Conservation (phyloP, 495 filamentous ascomycete genomes). For the Beverwykella pulmonaria region DNA sequence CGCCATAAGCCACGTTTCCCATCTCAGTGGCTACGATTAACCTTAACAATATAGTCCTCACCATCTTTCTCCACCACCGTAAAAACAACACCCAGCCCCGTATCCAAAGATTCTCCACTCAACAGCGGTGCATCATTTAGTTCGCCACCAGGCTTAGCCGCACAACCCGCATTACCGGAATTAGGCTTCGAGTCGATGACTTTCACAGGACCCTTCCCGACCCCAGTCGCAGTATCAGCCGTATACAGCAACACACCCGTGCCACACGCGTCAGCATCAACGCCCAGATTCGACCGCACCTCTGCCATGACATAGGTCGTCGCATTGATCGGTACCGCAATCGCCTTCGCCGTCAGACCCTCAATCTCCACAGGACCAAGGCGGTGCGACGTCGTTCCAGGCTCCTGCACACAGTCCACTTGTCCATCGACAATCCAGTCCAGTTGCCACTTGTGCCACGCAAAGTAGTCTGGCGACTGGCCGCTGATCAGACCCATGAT, state of each 20-base stretch:
- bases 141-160: background rate
- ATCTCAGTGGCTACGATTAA: background rate
- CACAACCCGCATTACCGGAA: conserved; percentile 11
- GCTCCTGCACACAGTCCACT: conserved; percentile 7
- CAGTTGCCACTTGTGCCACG: conserved; percentile 29
- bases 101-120: background rate
- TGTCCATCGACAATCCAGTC: conserved; percentile 22
- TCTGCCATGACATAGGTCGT: conserved; percentile 19
- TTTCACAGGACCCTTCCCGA: conserved; percentile 2
- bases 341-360: background rate
- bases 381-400: conserved; percentile 14
- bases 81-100: conserved; percentile 15
- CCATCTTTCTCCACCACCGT: background rate
- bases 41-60: conserved; percentile 18
- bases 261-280: conserved; percentile 13
- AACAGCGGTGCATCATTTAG: conserved; percentile 20
- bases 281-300: conserved; percentile 16
- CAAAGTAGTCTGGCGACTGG: conserved; percentile 21
- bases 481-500: conserved; percentile 24
- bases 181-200: conserved; percentile 19
- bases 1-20: too few species aligned
- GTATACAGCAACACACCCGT: conserved; percentile 22
- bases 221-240: background rate
- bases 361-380: conserved; percentile 21
- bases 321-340: conserved; percentile 15